Base-by-base conservation (phyloP, 495 filamentous ascomycete genomes). In the Penicillium coffeae region DNA sequence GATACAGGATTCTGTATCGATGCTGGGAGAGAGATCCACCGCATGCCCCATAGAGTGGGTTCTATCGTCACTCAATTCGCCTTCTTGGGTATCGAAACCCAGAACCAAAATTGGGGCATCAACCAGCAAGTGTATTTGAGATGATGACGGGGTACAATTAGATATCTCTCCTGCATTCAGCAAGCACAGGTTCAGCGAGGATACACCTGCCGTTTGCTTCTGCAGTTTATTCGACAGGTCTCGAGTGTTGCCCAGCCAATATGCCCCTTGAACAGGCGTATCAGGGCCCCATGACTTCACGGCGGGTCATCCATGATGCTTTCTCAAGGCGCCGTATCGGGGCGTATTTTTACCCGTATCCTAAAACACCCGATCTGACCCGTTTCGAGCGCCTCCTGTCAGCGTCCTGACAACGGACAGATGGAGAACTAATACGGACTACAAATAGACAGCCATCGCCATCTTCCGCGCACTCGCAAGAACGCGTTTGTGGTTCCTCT, bases 221-320 rank as follows among this genome's bases (percentile, higher is more conserved):
- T n/a, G n/a, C n/a, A n/a, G n/a, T n/a, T n/a, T n/a, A n/a, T n/a
- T n/a, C n/a, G n/a, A n/a, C n/a, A n/a, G n/a, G n/a, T n/a, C n/a
- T n/a, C n/a, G n/a, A n/a, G n/a, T n/a, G n/a, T n/a, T n/a, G n/a
- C n/a, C 25, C 25, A 30, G 25, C 25, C 25, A 30, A 30, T 30
- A 10, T 10, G 42, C 51, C 34, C 36, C 38, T 35, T 43, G 38
- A 47, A 46, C 45, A 51, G 45, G 34, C 32, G 42, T 45, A n/a
- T 37, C 45, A 39, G 33, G 14, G 38, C 16, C 55, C 45, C 52
- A 59, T 59, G 56, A 59, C 56, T 49, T 59, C 56, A 56, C 55
- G 45, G 51, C 52, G 48, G 52, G 46, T 59, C 56, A 47, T 48
- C 45, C 18, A 59, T 59, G 56, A 59, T 59, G 52, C 44, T 20